Percentiles rank a stretch among this genome's conserved stretches.
Conservation (phyloP, 192 early-diverging fungal genomes). For the Coemansia interrupta region DNA sequence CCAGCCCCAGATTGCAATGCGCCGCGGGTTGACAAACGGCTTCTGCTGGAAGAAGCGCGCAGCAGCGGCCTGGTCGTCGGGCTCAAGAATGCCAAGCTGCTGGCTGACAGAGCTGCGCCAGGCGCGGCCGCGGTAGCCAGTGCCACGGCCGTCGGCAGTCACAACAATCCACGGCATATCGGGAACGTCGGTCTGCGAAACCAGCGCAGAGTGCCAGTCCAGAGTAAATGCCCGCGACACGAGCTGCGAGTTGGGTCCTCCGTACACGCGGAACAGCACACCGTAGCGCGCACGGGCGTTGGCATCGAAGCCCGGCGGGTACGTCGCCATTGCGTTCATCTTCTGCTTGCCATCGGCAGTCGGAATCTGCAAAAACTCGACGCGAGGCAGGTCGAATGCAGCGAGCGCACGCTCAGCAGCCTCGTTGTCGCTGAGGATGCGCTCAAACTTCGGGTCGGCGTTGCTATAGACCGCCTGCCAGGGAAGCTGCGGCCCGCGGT, state of each 20-base stretch:
- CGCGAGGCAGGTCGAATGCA: conserved; percentile 60
- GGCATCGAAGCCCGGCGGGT: conserved; percentile 75
- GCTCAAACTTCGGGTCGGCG: conserved; percentile 54
- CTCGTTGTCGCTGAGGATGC: conserved; percentile 59
- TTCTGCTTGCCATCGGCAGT: conserved; percentile 47
- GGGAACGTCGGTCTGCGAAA: conserved; percentile 53
- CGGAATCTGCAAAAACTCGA: conserved; percentile 47
- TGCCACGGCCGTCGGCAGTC: conserved; percentile 85
- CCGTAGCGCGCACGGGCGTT: conserved; percentile 69
- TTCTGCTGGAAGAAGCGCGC: conserved; percentile 63
- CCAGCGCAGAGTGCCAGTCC: conserved; percentile 70
- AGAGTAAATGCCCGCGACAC: conserved; percentile 64
- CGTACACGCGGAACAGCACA: conserved; percentile 83
- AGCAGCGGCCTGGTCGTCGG: conserved; percentile 82
- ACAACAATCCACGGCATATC: conserved; percentile 67
- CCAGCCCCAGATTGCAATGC: conserved; percentile 96
- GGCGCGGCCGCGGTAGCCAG: conserved; percentile 77
- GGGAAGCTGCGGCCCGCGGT: conserved; percentile 81
- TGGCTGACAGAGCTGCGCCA: conserved; percentile 73
- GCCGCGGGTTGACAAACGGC: conserved; percentile 73
- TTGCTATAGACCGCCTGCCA: conserved; percentile 66
- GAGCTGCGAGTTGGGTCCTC: conserved; percentile 86
- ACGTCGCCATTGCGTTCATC: conserved; percentile 77
- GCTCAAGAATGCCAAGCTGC: conserved; percentile 78
- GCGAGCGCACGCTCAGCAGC: conserved; percentile 47